Conservation (phyloP, 345 rosid species). For the Aquilaria yunnanensis region DNA sequence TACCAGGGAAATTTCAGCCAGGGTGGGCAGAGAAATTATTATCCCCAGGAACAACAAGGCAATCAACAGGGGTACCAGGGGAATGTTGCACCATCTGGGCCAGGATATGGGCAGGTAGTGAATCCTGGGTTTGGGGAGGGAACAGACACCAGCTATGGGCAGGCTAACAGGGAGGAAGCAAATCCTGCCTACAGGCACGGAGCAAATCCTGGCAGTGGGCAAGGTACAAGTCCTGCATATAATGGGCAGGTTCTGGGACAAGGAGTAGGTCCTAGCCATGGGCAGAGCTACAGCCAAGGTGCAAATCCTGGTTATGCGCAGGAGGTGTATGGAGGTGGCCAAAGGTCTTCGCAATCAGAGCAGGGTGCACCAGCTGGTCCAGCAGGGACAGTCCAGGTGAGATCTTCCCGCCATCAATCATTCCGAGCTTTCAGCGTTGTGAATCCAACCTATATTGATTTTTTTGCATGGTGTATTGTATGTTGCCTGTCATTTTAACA, state of each 20-base stretch:
- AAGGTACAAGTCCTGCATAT: not conserved
- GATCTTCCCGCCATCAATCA: constrained; percentile 4
- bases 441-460: too few species aligned
- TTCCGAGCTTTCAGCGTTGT: not conserved
- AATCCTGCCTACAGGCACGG: constrained; percentile 21
- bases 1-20: constrained; percentile 33
- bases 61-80: constrained; percentile 29
- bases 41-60: constrained; percentile 34
- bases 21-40: constrained; percentile 35
- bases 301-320: constrained; percentile 23
- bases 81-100: constrained; percentile 25
- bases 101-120: not conserved
- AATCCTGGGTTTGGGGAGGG: constrained; percentile 1
- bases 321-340: constrained; percentile 15
- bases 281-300: constrained; percentile 39
- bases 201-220: not conserved
- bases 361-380: constrained; percentile 37
- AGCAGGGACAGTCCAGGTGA: constrained; percentile 38
- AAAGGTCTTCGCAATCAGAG: constrained; percentile 29
- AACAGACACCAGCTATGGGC: constrained; percentile 26
- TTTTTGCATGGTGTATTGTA: too few species aligned
- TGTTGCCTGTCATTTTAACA: too few species aligned
- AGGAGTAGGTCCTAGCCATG: constrained; percentile 22
- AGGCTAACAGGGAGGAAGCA: constrained; percentile 34
- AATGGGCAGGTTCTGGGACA: not conserved